These are phyloP conservation scores for Lyophyllum decastes DNA, from an alignment of 768 basidiomycete species.

Conservation along the genomic window DNA sequence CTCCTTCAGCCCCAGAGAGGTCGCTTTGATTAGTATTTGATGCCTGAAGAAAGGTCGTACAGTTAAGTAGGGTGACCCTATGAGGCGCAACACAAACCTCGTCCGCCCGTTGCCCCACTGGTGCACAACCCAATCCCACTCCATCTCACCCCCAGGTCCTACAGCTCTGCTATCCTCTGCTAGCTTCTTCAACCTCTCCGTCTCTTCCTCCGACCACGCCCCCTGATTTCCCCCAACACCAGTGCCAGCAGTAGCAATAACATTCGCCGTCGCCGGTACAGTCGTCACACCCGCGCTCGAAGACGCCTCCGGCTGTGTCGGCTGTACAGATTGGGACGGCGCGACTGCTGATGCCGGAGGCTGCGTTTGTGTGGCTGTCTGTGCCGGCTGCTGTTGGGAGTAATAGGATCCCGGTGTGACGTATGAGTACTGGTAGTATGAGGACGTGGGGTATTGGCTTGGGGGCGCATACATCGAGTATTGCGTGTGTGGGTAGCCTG, in stretches of 20 bases:
- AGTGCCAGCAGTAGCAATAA: constrained; percentile 24
- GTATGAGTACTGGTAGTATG: constrained; percentile 60
- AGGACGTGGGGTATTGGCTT: constrained; percentile 57
- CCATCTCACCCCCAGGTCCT: constrained; percentile 57
- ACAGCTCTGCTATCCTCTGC: constrained; percentile 65
- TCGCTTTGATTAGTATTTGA: constrained; percentile 83
- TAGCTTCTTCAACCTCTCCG: constrained; percentile 63
- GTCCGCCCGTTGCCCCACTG: constrained; percentile 77
- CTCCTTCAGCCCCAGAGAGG: constrained; percentile 75
- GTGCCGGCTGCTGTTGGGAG: constrained; percentile 16
- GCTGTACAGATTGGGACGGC: constrained; percentile 20
- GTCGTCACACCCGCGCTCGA: constrained; percentile 15
- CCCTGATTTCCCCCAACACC: constrained; percentile 56
- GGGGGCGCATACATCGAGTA: constrained; percentile 40
- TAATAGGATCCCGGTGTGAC: constrained; percentile 22
- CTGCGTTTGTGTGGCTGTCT: neutral
- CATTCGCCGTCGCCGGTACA: constrained; percentile 14
- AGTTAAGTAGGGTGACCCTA: neutral
- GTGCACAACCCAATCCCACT: constrained; percentile 78
- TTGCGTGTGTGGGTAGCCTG: constrained; percentile 44
- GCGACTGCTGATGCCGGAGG: neutral
- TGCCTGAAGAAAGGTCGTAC: constrained; percentile 46
- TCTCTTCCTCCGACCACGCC: constrained; percentile 80
- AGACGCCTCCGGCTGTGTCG: constrained; percentile 20
- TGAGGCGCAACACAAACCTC: constrained; percentile 44